These are phyloP conservation scores for Apiotrichum gracile DNA, from an alignment of 1,284 basidiomycete genomes.

Conservation along the genomic window DNA sequence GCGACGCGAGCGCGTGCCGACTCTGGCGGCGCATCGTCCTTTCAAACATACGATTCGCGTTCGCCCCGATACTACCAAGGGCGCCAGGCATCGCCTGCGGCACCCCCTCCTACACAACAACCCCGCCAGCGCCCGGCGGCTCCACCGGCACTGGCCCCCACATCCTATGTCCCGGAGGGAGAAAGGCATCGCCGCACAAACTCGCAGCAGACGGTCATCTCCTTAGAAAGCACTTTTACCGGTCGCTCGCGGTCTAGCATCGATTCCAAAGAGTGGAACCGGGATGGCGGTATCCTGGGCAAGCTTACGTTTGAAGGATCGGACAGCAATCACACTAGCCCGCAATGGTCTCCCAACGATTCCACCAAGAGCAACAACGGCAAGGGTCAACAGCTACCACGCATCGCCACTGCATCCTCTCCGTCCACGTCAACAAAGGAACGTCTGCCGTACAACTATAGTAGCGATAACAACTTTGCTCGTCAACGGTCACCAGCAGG, in stretches of 20 bases:
- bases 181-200: background rate
- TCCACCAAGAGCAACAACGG: too few species aligned
- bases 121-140: background rate
- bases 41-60: background rate
- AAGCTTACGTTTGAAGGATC: conserved; percentile 16
- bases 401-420: too few species aligned
- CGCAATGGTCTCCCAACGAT: background rate
- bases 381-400: too few species aligned
- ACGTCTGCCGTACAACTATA: too few species aligned
- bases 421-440: too few species aligned
- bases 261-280: conserved; percentile 8
- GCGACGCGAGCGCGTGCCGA: background rate
- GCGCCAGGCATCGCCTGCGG: too few species aligned
- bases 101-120: background rate
- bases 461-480: too few species aligned
- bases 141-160: background rate
- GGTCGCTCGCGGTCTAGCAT: conserved; percentile 1
- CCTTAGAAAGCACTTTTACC: conserved; percentile 12
- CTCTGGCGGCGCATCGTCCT: background rate
- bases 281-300: conserved; percentile 16
- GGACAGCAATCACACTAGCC: background rate
- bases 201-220: conserved; percentile 12
- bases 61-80: background rate
- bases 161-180: background rate
- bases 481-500: too few species aligned